Evolutionary conservation across 2,329 filamentous ascomycete species (phyloP).

Genomic region (Diplodia seriata): DNA sequence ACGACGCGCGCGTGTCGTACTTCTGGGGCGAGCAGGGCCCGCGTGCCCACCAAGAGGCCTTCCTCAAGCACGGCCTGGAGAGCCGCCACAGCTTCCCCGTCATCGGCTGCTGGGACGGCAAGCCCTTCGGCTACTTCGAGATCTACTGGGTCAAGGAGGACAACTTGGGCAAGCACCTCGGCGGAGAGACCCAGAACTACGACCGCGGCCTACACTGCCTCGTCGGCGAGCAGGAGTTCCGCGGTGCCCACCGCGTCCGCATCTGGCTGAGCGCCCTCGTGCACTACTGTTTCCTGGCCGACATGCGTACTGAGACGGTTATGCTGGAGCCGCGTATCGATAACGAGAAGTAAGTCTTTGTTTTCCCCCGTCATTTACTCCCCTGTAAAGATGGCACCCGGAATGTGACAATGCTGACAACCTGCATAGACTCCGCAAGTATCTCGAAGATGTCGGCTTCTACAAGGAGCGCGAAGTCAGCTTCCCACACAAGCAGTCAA

Average conservation of each 20-base stretch:
- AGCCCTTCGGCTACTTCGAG: slow-evolving; percentile 97
- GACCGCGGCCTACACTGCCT: slow-evolving; percentile 89
- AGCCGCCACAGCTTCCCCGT: slow-evolving; percentile 83
- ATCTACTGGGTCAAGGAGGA: slow-evolving; percentile 99
- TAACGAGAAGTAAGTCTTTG: slow-evolving; percentile 75
- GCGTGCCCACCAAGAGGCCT: slow-evolving; percentile 65
- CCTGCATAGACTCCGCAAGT: slow-evolving; percentile 66
- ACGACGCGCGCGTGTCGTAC: slow-evolving; percentile 78
- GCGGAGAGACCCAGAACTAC: slow-evolving; percentile 72
- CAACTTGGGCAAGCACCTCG: slow-evolving; percentile 72
- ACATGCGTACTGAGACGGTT: slow-evolving; percentile 81
- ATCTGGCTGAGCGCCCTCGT: slow-evolving; percentile 84
- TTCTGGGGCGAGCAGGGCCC: slow-evolving; percentile 78
- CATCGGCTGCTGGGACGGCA: slow-evolving; percentile 91
- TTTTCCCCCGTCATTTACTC: background rate
- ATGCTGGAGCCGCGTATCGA: slow-evolving; percentile 91
- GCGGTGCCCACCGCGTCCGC: slow-evolving; percentile 76
- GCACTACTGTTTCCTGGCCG: slow-evolving; percentile 82
- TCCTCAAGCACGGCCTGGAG: slow-evolving; percentile 70
- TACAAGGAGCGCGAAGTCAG: slow-evolving; percentile 84
- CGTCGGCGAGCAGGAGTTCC: slow-evolving; percentile 89
- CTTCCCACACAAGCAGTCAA: slow-evolving; percentile 92
- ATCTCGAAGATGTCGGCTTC: slow-evolving; percentile 78
- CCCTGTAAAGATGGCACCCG: background rate
- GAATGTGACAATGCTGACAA: background rate